A percentile compares a stretch with the other conserved stretches of the same genome.
These are phyloP conservation scores for Byssoonygena ceratinophila DNA, from an alignment of 2,329 filamentous ascomycete species.

Conservation along the genomic window DNA sequence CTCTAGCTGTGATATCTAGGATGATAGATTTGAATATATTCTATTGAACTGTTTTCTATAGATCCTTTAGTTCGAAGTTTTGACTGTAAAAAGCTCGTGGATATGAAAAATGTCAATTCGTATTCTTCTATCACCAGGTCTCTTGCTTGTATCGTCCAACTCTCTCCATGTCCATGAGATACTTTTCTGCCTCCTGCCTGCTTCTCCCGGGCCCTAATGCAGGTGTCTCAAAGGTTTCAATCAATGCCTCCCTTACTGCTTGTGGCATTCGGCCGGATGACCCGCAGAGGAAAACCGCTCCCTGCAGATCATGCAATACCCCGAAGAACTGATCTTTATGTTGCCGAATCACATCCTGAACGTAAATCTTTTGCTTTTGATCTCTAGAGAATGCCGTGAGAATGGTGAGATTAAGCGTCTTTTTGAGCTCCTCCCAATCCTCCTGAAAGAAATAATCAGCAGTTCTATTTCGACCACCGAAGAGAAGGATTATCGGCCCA, in stretches of 20 bases:
- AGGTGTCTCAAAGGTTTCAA: slow-evolving; percentile 47
- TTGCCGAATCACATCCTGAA: slow-evolving; percentile 52
- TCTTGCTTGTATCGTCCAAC: slow-evolving; percentile 55
- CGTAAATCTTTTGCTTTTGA: slow-evolving; percentile 54
- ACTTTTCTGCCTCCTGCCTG: slow-evolving; percentile 45
- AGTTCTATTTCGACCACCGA: slow-evolving; percentile 63
- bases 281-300: slow-evolving; percentile 44
- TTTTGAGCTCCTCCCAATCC: slow-evolving; percentile 54
- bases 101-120: not conserved
- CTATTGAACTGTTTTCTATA: not conserved
- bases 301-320: slow-evolving; percentile 41
- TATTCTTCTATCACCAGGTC: slow-evolving; percentile 46
- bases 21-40: too few species aligned
- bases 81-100: not conserved
- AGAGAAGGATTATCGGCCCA: slow-evolving; percentile 57
- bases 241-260: slow-evolving; percentile 54
- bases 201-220: slow-evolving; percentile 27
- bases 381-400: slow-evolving; percentile 62
- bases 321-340: slow-evolving; percentile 42
- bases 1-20: too few species aligned
- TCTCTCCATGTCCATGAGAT: slow-evolving; percentile 50
- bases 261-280: slow-evolving; percentile 62
- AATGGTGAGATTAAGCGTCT: slow-evolving; percentile 42
- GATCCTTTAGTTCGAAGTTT: not conserved
- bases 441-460: slow-evolving; percentile 72